Evolutionary conservation across 306 rosid genomes (phyloP).

Genomic region (Lathyrus oleraceus): DNA sequence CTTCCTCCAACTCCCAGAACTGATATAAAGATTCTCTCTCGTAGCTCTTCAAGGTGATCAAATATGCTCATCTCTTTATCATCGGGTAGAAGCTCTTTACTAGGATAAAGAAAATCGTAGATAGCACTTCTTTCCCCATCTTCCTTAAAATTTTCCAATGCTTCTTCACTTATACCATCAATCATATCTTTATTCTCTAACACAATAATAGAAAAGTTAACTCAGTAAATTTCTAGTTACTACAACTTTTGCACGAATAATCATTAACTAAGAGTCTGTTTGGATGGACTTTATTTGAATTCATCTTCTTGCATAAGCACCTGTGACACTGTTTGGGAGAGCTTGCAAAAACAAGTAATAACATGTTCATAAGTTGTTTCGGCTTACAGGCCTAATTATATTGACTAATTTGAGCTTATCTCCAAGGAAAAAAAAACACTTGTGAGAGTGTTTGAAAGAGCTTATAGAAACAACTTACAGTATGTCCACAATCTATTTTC

Average conservation of each 20-base stretch:
- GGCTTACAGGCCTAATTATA: not conserved
- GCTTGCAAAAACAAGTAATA: not conserved
- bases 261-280: not conserved
- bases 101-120: constrained; percentile 76
- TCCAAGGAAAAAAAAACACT: not conserved
- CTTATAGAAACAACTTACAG: not conserved
- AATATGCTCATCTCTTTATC: constrained; percentile 91
- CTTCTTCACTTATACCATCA: constrained; percentile 45
- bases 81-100: constrained; percentile 90
- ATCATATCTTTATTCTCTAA: constrained; percentile 39
- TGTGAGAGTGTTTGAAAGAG: not conserved
- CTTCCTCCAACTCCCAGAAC: constrained; percentile 82
- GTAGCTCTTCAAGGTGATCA: constrained; percentile 98
- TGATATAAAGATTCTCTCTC: constrained; percentile 83
- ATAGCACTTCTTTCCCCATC: constrained; percentile 51
- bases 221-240: not conserved
- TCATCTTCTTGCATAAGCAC: not conserved
- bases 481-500: not conserved
- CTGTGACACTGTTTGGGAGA: not conserved
- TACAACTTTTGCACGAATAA: not conserved
- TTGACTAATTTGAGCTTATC: not conserved
- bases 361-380: not conserved
- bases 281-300: not conserved
- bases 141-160: constrained; percentile 38
- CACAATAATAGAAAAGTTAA: not conserved